Conservation (phyloP, 2,329 filamentous ascomycete genomes). For the Monascus ruber region DNA sequence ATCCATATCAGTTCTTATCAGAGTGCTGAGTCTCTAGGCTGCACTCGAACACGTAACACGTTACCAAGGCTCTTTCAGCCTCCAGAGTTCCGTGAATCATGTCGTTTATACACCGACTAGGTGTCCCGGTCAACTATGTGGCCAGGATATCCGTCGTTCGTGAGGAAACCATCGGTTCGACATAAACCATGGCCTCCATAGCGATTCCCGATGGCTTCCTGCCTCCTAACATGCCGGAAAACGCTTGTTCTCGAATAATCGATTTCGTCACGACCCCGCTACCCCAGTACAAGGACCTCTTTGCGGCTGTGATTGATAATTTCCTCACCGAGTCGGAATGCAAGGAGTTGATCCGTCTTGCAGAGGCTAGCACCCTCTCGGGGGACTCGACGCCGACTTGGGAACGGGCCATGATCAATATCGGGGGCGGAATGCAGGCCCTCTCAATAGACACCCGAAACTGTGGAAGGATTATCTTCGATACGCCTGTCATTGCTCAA, state of each 20-base stretch:
- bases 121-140: too few species aligned
- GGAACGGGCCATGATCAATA: conserved; percentile 58
- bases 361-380: conserved; percentile 31
- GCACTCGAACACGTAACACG: too few species aligned
- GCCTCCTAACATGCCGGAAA: neutral
- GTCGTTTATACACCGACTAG: too few species aligned
- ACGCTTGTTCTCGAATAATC: conserved; percentile 1
- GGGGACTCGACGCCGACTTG: conserved; percentile 34
- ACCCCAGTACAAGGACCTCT: conserved; percentile 4
- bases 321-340: conserved; percentile 49
- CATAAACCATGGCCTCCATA: too few species aligned
- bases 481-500: conserved; percentile 50
- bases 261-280: conserved; percentile 6
- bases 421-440: conserved; percentile 50
- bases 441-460: conserved; percentile 50
- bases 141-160: too few species aligned
- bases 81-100: too few species aligned
- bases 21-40: too few species aligned
- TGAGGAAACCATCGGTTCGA: too few species aligned
- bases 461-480: conserved; percentile 68
- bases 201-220: too few species aligned
- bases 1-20: too few species aligned
- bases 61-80: too few species aligned
- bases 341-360: conserved; percentile 40
- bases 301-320: conserved; percentile 6